Conservation (phyloP, 1,139 yeast genomes). For the Blastobotrys proliferans region DNA sequence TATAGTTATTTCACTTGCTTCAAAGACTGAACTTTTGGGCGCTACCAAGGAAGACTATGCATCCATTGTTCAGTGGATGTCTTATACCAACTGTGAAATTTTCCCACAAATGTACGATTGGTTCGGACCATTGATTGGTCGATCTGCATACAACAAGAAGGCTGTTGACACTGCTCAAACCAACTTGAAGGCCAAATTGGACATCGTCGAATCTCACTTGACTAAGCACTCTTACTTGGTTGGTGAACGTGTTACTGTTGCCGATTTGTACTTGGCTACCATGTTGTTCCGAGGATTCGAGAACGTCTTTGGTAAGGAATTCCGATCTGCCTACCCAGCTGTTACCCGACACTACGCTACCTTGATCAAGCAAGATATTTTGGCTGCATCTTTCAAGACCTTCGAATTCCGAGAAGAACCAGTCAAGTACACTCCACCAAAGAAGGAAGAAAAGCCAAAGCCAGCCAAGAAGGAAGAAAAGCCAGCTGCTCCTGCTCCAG, state of each 20-base stretch:
- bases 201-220: conserved; percentile 39
- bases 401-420: conserved; percentile 57
- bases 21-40: conserved; percentile 50
- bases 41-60: conserved; percentile 64
- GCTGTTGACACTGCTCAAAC: conserved; percentile 52
- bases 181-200: conserved; percentile 41
- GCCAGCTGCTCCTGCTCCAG: conserved; percentile 38
- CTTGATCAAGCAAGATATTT: conserved; percentile 52
- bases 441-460: conserved; percentile 55
- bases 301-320: conserved; percentile 64
- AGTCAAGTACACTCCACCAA: conserved; percentile 67
- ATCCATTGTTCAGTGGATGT: conserved; percentile 72
- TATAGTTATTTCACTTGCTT: conserved; percentile 32
- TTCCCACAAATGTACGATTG: conserved; percentile 42
- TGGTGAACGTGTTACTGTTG: conserved; percentile 83
- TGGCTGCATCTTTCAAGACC: conserved; percentile 45
- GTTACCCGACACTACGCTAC: conserved; percentile 85
- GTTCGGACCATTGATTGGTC: conserved; percentile 46
- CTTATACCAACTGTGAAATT: conserved; percentile 73
- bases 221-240: conserved; percentile 78
- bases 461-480: conserved; percentile 31
- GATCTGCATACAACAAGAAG: conserved; percentile 76
- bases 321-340: conserved; percentile 74
- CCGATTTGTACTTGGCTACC: conserved; percentile 71
- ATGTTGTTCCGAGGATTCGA: conserved; percentile 62